Evolutionary conservation across 345 rosid genomes (phyloP).

Genomic region (Orychophragmus violaceus): DNA sequence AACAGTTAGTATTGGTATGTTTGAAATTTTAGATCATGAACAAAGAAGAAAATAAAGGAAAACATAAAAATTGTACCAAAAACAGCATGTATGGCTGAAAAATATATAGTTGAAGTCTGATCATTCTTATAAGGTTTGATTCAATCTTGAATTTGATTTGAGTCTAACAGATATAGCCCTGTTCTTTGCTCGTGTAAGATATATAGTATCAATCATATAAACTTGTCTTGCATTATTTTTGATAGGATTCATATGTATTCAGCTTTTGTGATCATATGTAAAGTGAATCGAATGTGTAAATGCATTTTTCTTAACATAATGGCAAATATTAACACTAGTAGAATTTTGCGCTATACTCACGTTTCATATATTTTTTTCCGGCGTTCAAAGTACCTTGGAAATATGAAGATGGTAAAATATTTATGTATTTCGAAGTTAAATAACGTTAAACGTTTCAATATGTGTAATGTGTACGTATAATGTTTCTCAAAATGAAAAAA

Average conservation of each 20-base stretch:
- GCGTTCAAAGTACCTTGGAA: slow-evolving; percentile 7
- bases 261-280: neutral
- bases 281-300: slow-evolving; percentile 3
- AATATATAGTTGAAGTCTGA: neutral
- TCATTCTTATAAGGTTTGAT: too few species aligned
- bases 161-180: too few species aligned
- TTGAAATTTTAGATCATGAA: neutral
- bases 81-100: neutral
- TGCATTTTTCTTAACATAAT: neutral
- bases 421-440: too few species aligned
- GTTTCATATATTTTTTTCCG: neutral
- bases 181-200: too few species aligned
- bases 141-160: too few species aligned
- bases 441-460: too few species aligned
- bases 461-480: too few species aligned
- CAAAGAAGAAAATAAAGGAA: neutral
- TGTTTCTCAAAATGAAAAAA: too few species aligned
- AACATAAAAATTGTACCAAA: neutral
- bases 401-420: too few species aligned
- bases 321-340: neutral
- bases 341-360: neutral
- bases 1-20: neutral
- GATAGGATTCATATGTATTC: too few species aligned
- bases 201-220: too few species aligned
- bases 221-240: too few species aligned